Evolutionary conservation across 139 green algal genomes (phyloP), one percentile per base, ranked within the genome.

Genomic region (Chlamydomonas urium): DNA sequence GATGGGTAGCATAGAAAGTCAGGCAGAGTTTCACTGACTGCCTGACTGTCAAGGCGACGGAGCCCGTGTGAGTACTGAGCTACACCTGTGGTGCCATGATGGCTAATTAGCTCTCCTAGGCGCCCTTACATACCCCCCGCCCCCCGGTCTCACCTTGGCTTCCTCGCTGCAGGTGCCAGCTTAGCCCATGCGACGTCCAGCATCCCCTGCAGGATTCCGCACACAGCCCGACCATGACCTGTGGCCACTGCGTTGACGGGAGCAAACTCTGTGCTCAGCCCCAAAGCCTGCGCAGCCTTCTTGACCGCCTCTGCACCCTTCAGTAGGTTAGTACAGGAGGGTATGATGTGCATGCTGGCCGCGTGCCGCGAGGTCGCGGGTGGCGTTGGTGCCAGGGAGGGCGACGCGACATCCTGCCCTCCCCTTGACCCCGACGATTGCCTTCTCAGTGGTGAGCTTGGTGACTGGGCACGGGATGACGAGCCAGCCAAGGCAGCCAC

Each of bases 281-380:
- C 73, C 26, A 80, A 24, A 24, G 26, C 68, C 26, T 79, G 73
- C 1, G 80, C 80, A 38, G 75, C 76, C 31, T 58, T 66, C 47
- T 74, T 76, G 4, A 71, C 48, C 1, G 69, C 76, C 53, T 82
- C 80, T n/a, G 80, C 80, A 6, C 74, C 80, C 38, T 73, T 81
- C n/a, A 81, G 65, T 33, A 77, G n/a, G 73, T 82, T 79, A 33
- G 47, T 69, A 31, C 65, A 76, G 33, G 72, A 10, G 1, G 57
- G 71, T n/a, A 81, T 24, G 47, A 19, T 65, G 66, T 53, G 42
- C 17, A 17, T 53, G 42, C n/a, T n/a, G n/a, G n/a, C n/a, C n/a
- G n/a, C n/a, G n/a, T n/a, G n/a, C n/a, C n/a, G n/a, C n/a, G n/a
- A n/a, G n/a, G n/a, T n/a, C n/a, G n/a, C n/a, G n/a, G n/a, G n/a